Conservation (phyloP, 768 basidiomycete genomes). For the Calocybe cyanea region DNA sequence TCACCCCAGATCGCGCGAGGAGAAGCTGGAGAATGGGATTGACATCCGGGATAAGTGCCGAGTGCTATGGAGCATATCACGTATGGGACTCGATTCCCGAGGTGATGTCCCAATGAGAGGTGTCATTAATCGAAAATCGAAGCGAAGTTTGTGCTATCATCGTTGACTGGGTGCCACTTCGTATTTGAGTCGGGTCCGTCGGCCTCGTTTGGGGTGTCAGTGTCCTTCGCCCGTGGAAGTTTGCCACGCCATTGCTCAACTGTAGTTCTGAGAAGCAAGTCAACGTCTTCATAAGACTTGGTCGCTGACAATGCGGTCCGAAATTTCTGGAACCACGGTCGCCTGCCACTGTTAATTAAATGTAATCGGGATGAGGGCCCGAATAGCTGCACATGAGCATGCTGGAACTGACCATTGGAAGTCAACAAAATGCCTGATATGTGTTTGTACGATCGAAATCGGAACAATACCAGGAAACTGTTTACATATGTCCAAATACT, state of each 20-base stretch:
- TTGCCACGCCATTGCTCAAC: conserved; percentile 49
- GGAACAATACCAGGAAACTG: conserved; percentile 46
- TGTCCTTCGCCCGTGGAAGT: conserved; percentile 22
- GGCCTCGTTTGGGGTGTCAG: conserved; percentile 14
- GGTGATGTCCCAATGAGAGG: neutral
- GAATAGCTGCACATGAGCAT: conserved; percentile 8
- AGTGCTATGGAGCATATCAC: neutral
- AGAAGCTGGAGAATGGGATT: too few species aligned
- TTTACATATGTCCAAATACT: conserved; percentile 64
- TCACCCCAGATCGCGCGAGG: conserved; percentile 7
- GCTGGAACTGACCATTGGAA: conserved; percentile 54
- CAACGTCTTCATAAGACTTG: conserved; percentile 42
- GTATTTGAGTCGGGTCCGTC: conserved; percentile 12
- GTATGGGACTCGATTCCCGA: conserved; percentile 1
- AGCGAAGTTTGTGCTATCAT: conserved; percentile 8
- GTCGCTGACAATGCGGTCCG: conserved; percentile 41
- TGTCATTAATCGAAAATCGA: conserved; percentile 6
- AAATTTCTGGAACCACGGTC: conserved; percentile 57
- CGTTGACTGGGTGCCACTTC: conserved; percentile 5
- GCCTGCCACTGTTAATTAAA: conserved; percentile 34
- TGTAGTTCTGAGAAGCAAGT: conserved; percentile 36
- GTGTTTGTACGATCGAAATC: conserved; percentile 51
- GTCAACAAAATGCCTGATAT: conserved; percentile 65
- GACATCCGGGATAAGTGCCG: too few species aligned
- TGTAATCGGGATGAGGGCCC: conserved; percentile 10